Evolutionary conservation across 2,329 filamentous ascomycete species (phyloP), one percentile per base, ranked within the genome.

Genomic region (Xylaria hypoxylon): DNA sequence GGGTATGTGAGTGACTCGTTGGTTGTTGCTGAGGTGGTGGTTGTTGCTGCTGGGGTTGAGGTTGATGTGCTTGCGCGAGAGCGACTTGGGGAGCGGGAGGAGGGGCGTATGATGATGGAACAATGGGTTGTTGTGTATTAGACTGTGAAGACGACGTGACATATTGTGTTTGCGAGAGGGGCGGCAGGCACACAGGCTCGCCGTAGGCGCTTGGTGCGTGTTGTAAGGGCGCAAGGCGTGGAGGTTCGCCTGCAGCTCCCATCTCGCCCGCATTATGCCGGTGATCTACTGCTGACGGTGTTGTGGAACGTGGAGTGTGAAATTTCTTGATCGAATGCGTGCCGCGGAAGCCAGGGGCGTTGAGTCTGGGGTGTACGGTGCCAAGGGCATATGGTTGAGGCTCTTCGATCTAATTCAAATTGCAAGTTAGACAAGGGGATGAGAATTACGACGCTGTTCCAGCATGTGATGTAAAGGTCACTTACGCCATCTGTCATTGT

Each of bases 401-500:
- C 56, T 71, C 70, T 17, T 71, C 69, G 57, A 72, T 64, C 60
- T 65, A 24, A 38, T 53, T 61, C 31, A 53, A 56, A 64, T 58
- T 70, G 64, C 26, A 33, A 31, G 17, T 70, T 42, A 64, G 47
- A 13, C 11, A 48, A 57, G 26, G 2, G 22, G 7, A 28, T 33
- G 24, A 6, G 35, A 11, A 19, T 24, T 35, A 28, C 40, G 22
- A 50, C 40, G 22, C 35, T 17, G 22, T 52, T 44, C 26, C 5
- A 19, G 24, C 26, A 22, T 6, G 52, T 44, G n/a, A 15, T 31
- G 13, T 7, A 15, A 55, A 26, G 15, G 26, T 22, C 31, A 71
- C 79, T 73, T 74, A 81, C 80, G 62, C 83, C 82, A 56, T 86
- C 84, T 7, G 83, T 82, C 84, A 86, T 86, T 55, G 83, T 82